A percentile compares a stretch with the other conserved stretches of the same genome.
phyloP scores from a whole-genome alignment of 2,329 filamentous ascomycete genomes.

The Colletotrichum incanum region DNA sequence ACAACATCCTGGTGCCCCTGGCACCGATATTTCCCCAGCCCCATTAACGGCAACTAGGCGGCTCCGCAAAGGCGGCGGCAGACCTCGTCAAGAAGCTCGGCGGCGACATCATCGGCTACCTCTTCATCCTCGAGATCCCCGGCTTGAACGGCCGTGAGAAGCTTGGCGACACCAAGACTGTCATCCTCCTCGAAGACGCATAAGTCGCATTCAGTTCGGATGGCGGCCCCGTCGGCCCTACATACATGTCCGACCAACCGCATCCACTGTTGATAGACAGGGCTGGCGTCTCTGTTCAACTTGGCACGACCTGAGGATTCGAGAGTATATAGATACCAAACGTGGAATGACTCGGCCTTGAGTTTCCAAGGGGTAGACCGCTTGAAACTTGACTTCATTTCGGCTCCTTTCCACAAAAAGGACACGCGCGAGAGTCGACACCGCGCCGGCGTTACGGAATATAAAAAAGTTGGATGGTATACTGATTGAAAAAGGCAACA shows the following conservation, averaged over 20 bases:
- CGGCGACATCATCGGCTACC: slow-evolving; percentile 87
- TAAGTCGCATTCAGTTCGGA: slow-evolving; percentile 46
- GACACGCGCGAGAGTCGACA: slow-evolving; percentile 18
- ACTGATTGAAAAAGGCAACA: slow-evolving; percentile 28
- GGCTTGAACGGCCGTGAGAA: slow-evolving; percentile 94
- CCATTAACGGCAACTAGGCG: slow-evolving; percentile 70
- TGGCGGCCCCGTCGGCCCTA: neutral
- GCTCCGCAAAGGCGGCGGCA: slow-evolving; percentile 90
- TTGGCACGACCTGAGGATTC: neutral
- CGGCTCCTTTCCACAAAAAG: slow-evolving; percentile 20
- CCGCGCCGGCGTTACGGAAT: slow-evolving; percentile 37
- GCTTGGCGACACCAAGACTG: slow-evolving; percentile 83
- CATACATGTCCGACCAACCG: neutral
- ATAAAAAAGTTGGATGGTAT: slow-evolving; percentile 31
- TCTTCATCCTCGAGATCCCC: slow-evolving; percentile 96
- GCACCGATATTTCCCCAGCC: slow-evolving; percentile 37
- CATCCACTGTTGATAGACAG: neutral
- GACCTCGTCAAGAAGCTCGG: slow-evolving; percentile 89
- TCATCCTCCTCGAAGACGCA: slow-evolving; percentile 81
- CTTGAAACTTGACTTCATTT: slow-evolving; percentile 16
- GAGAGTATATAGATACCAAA: slow-evolving; percentile 15
- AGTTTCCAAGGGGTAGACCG: neutral
- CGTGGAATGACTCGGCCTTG: neutral
- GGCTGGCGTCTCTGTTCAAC: slow-evolving; percentile 1
- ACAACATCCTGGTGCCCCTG: slow-evolving; percentile 20